Base-by-base conservation (phyloP, 176 grass and related monocot species). In the Musa acuminata region DNA sequence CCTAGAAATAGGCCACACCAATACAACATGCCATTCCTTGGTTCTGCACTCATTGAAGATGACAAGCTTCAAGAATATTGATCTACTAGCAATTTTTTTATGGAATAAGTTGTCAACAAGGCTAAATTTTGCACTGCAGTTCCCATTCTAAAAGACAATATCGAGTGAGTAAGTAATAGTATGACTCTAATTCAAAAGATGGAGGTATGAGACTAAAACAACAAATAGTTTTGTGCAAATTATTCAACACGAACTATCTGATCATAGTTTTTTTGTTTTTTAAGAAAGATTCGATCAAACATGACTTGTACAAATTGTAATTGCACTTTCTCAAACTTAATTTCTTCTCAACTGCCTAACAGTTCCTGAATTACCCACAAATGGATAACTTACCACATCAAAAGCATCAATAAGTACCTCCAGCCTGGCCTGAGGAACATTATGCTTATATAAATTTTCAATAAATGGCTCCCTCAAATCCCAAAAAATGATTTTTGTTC, bases 401-500 rank as follows among this genome's bases (percentile, higher is more conserved):
- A 98, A 88, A 70, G 83, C 75, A 79, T 93, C 95, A 29, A 75
- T 85, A 77, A 93, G 78, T 55, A 78, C 74, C 13, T 98, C 95
- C 64, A 98, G 60, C 64, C 95, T 83, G 68, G 88, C 78, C 75
- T 98, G 90, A 11, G 84, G 53, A 74, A 86, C 88, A 81, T 49
- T 80, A 48, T 85, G 83, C 87, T 84, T 98, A 80, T 98, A 98
- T 22, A 98, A 77, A 74, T 93, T 93, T 25, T 91, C 88, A 77
- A 98, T 93, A 87, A 91, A 98, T 78, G 86, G 83, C 69, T 84
- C 88, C 54, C 89, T 89, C 75, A 93, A 73, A 81, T 98, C 95
- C 95, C 95, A 98, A 84, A 98, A 98, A 85, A 98, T 87, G 62
- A 93, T 87, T 75, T 98, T 98, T 71, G 67, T 87, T 43, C 95